Conservation (phyloP, 2,329 filamentous ascomycete species). For the Epichloe sibirici region DNA sequence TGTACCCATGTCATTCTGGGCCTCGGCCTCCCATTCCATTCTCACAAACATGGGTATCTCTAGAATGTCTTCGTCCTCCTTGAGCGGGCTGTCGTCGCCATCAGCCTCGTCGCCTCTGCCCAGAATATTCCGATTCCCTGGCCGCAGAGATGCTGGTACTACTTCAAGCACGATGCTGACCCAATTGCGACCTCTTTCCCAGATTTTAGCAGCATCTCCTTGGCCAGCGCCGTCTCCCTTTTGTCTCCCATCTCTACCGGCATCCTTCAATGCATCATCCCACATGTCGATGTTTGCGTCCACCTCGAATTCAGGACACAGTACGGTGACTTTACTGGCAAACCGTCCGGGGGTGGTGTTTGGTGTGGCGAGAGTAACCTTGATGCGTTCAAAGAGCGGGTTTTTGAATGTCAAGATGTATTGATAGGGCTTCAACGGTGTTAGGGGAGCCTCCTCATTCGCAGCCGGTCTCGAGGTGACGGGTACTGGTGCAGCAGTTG, state of each 20-base stretch:
- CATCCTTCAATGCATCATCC: constrained; percentile 73
- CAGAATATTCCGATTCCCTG: constrained; percentile 22
- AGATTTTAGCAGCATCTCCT: constrained; percentile 87
- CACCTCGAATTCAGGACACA: constrained; percentile 90
- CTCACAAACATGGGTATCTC: constrained; percentile 94
- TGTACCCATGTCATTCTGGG: constrained; percentile 50
- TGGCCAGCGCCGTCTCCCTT: constrained; percentile 32
- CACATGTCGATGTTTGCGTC: constrained; percentile 79
- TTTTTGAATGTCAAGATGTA: constrained; percentile 87
- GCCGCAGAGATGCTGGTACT: constrained; percentile 47
- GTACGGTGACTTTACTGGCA: constrained; percentile 70
- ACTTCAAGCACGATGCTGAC: constrained; percentile 89
- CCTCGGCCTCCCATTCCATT: constrained; percentile 76
- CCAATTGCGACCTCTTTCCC: constrained; percentile 89
- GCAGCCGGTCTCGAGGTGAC: constrained; percentile 20
- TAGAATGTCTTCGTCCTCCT: constrained; percentile 51
- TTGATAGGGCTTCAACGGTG: constrained; percentile 54
- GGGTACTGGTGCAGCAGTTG: constrained; percentile 22
- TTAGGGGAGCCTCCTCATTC: constrained; percentile 25
- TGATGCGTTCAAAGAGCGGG: constrained; percentile 82
- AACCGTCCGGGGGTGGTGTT: constrained; percentile 66
- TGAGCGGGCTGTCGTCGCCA: constrained; percentile 34
- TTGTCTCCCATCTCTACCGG: constrained; percentile 24
- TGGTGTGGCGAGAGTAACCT: constrained; percentile 78
- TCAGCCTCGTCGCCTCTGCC: constrained; percentile 23